phyloP scores from a whole-genome alignment of 1,284 basidiomycete species.

The Spongispora temasekensis region DNA sequence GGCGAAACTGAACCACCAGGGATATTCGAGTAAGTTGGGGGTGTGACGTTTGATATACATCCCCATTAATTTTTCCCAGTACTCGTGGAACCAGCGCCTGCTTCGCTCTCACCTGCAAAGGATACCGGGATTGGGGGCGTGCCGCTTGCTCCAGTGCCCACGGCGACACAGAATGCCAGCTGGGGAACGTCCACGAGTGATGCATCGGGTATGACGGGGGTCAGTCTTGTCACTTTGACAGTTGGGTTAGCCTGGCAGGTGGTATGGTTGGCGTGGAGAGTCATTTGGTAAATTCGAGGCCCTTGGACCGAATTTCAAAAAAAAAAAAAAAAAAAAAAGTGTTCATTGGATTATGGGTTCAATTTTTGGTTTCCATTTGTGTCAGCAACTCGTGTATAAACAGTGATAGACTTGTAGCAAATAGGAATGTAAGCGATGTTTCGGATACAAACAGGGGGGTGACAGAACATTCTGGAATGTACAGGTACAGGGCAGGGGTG shows the following conservation, averaged over 20 bases:
- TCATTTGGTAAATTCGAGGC: not conserved
- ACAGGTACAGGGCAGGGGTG: no score
- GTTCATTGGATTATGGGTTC: no score
- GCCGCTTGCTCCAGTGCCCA: slow-evolving; percentile 25
- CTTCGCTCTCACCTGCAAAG: slow-evolving; percentile 20
- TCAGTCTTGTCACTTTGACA: slow-evolving; percentile 17
- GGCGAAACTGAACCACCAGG: slow-evolving; percentile 21
- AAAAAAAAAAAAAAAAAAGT: no score
- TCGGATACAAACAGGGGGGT: no score
- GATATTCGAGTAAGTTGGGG: slow-evolving; percentile 26
- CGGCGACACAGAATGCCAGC: slow-evolving; percentile 10
- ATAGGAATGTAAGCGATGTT: no score
- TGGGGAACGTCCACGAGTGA: not conserved
- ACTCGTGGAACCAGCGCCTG: slow-evolving; percentile 25
- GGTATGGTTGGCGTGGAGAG: slow-evolving; percentile 22
- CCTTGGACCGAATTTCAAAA: no score
- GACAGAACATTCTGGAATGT: no score
- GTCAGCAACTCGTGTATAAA: no score
- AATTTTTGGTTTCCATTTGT: no score
- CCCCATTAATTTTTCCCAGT: slow-evolving; percentile 10
- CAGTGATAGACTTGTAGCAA: no score
- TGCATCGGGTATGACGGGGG: slow-evolving; percentile 11
- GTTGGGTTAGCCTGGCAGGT: slow-evolving; percentile 10
- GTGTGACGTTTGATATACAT: not conserved
- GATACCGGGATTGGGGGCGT: slow-evolving; percentile 32